These are phyloP conservation scores for Pueraria montana DNA, from an alignment of 306 rosid species.

Conservation along the genomic window DNA sequence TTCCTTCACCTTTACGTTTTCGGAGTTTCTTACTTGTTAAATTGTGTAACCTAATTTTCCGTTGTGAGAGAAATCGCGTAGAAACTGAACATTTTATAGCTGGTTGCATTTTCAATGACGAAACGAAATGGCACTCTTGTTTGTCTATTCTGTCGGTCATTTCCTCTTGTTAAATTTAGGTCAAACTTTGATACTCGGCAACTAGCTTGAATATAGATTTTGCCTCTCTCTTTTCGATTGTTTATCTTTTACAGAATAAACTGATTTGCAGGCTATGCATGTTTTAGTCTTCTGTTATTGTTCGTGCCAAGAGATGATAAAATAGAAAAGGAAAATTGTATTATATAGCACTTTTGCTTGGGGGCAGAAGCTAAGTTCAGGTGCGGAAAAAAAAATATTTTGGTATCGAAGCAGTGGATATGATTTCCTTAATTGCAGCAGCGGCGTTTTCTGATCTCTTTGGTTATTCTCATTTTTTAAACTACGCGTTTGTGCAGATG, in stretches of 20 bases:
- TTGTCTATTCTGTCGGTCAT: constrained; percentile 14
- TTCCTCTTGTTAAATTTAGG: constrained; percentile 42
- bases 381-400: not conserved
- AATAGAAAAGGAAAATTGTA: constrained; percentile 15
- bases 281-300: constrained; percentile 12
- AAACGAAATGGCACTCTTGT: constrained; percentile 39
- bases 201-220: constrained; percentile 21
- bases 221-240: not conserved
- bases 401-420: constrained; percentile 23
- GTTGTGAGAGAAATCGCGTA: constrained; percentile 6
- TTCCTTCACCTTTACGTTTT: not conserved
- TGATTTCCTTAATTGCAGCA: not conserved
- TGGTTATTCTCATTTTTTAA: constrained; percentile 10
- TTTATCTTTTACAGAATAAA: not conserved
- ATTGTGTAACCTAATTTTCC: constrained; percentile 12
- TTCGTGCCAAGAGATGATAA: not conserved
- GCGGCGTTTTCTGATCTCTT: constrained; percentile 6
- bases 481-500: not conserved
- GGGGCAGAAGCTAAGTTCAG: not conserved
- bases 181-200: constrained; percentile 34
- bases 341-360: constrained; percentile 28
- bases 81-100: constrained; percentile 34
- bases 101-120: constrained; percentile 27
- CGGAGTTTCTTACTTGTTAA: constrained; percentile 9
- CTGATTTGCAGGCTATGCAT: constrained; percentile 17